Percentiles rank a stretch among this genome's conserved stretches.
These are phyloP conservation scores for Aspergillus unguis DNA, from an alignment of 2,329 filamentous ascomycete genomes.

Conservation along the genomic window DNA sequence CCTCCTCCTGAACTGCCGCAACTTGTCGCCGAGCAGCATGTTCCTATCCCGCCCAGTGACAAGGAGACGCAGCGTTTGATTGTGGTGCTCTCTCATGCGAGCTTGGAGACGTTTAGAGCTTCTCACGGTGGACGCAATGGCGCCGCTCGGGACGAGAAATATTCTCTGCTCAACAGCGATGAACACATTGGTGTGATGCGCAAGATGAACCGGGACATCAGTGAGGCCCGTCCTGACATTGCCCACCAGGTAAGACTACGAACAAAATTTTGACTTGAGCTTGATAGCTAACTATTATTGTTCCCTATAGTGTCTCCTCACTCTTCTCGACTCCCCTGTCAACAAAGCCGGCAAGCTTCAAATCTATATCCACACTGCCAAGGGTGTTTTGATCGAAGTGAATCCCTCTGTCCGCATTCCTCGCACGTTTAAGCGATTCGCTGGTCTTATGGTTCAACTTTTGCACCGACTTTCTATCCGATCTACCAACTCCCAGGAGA, in stretches of 20 bases:
- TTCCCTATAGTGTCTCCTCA: conserved; percentile 77
- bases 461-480: conserved; percentile 93
- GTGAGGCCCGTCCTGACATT: conserved; percentile 94
- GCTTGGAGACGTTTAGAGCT: conserved; percentile 94
- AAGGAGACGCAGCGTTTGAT: conserved; percentile 90
- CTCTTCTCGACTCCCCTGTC: conserved; percentile 93
- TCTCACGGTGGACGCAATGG: conserved; percentile 66
- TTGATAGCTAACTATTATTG: conserved; percentile 5
- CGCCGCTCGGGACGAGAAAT: conserved; percentile 80
- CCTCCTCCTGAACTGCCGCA: conserved; percentile 87
- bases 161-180: conserved; percentile 95
- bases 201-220: conserved; percentile 99
- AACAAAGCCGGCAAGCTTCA: conserved; percentile 98
- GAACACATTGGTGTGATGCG: conserved; percentile 99
- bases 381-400: conserved; percentile 95
- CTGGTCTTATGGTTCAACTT: conserved; percentile 96
- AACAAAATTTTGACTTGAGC: not conserved
- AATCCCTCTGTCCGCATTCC: conserved; percentile 97
- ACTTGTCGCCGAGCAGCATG: conserved; percentile 88
- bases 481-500: conserved; percentile 95
- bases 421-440: conserved; percentile 97
- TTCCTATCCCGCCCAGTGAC: conserved; percentile 77
- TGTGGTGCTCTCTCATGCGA: conserved; percentile 94
- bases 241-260: conserved; percentile 79
- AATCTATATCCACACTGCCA: conserved; percentile 97